phyloP scores from a whole-genome alignment of 345 rosid species.

The Aquilaria yunnanensis region DNA sequence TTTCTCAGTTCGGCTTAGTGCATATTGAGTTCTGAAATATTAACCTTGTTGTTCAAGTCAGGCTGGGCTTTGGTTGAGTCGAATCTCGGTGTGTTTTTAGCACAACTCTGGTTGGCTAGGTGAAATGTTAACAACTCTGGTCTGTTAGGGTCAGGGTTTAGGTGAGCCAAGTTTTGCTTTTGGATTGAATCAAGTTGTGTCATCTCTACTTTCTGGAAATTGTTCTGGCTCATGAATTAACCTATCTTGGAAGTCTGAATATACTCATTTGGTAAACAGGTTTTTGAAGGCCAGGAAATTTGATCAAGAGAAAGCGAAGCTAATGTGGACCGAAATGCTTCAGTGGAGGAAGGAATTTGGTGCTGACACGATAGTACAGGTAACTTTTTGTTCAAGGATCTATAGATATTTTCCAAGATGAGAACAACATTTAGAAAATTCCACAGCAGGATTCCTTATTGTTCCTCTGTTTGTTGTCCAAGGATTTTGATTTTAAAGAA shows the following conservation, averaged over 20 bases:
- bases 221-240: not conserved
- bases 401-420: not conserved
- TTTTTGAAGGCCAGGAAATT: conserved; percentile 94
- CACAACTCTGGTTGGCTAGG: too few relatives aligned
- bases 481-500: conserved; percentile 86
- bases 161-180: not conserved
- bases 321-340: conserved; percentile 93
- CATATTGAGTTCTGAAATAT: too few relatives aligned
- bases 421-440: not conserved
- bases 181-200: too few relatives aligned
- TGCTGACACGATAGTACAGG: conserved; percentile 68
- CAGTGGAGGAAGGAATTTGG: conserved; percentile 89
- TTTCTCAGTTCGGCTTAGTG: too few relatives aligned
- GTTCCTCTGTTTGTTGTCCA: conserved; percentile 6
- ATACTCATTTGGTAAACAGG: conserved; percentile 25
- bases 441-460: not conserved
- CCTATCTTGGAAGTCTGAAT: conserved; percentile 4
- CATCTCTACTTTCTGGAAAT: too few relatives aligned
- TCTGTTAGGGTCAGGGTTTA: too few relatives aligned
- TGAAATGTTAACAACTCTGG: too few relatives aligned
- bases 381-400: conserved; percentile 13
- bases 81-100: too few relatives aligned
- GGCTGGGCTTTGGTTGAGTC: too few relatives aligned
- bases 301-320: conserved; percentile 82
- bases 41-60: too few relatives aligned